Percentiles rank a stretch among this genome's conserved stretches.
These are phyloP conservation scores for Penicillium sp. DNA, from an alignment of 2,329 filamentous ascomycete genomes.

Conservation along the genomic window DNA sequence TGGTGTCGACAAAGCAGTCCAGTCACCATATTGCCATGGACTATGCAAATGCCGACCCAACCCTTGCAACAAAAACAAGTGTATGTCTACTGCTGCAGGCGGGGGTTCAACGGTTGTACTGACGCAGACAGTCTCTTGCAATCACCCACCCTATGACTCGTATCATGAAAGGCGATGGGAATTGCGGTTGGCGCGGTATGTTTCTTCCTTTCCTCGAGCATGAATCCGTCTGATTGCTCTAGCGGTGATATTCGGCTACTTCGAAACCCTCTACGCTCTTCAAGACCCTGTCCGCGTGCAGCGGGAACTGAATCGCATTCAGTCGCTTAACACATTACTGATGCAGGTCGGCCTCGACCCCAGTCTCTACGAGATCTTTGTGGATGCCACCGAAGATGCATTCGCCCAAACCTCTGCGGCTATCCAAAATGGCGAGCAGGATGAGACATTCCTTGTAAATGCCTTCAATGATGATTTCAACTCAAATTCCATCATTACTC, in stretches of 20 bases:
- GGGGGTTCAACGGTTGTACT: background rate
- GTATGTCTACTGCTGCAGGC: slow-evolving; percentile 44
- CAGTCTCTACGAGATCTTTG: slow-evolving; percentile 75
- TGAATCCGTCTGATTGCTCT: slow-evolving; percentile 5
- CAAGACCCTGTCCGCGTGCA: slow-evolving; percentile 61
- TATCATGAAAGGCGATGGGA: slow-evolving; percentile 83
- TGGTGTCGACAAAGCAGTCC: slow-evolving; percentile 72
- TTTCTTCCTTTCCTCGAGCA: background rate
- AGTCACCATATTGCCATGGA: slow-evolving; percentile 74
- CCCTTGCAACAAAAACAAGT: slow-evolving; percentile 80
- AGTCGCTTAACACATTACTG: slow-evolving; percentile 65
- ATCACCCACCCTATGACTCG: slow-evolving; percentile 83
- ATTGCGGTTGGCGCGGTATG: slow-evolving; percentile 96
- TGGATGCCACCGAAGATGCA: slow-evolving; percentile 65
- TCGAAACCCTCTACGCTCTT: slow-evolving; percentile 71
- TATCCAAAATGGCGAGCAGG: slow-evolving; percentile 54
- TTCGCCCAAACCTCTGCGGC: slow-evolving; percentile 58
- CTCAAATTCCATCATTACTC: slow-evolving; percentile 76
- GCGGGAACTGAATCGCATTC: slow-evolving; percentile 67
- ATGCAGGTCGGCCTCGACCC: slow-evolving; percentile 60
- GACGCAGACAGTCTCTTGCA: slow-evolving; percentile 63
- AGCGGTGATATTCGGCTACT: slow-evolving; percentile 93
- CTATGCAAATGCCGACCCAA: slow-evolving; percentile 80
- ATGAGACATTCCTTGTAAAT: slow-evolving; percentile 54
- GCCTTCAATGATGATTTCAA: slow-evolving; percentile 67